Base-by-base conservation (phyloP, 1,284 basidiomycete genomes). In the Pterulicium gracile region DNA sequence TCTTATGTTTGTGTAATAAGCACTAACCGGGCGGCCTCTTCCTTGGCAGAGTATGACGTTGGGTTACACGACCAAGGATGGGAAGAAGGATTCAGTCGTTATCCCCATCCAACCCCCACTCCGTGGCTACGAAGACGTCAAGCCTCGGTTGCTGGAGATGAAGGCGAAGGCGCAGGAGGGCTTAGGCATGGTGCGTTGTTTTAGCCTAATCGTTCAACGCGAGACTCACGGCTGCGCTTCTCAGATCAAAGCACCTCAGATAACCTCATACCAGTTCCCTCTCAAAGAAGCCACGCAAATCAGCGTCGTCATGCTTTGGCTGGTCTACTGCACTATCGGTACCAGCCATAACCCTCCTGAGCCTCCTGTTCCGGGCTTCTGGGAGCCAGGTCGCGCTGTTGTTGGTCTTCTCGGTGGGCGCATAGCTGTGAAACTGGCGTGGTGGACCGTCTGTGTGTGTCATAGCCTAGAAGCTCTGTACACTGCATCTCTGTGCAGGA, bases 71-170 rank as follows among this genome's bases (percentile, higher is more conserved):
- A 58, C 76, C 43, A 75, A 75, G 53, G 58, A 59, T 24, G 69
- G 72, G 2, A 55, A 63, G 10, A 72, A 70, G 56, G 69, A 71
- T 48, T 65, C 67, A 15, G 72, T 82, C 1, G 60, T 60, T 3
- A 70, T 88, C 13, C 58, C 61, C 4, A 79, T 89, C 45, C 73
- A 83, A 24, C 86, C 86, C 1, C 82, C 81, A 1, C 65, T 89
- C 23, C 55, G 65, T 3, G 77, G 80, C 1, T 88, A 88, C 56
- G 79, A 85, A 1, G 84, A 86, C 45, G 85, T 88, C 24, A 88
- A 88, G 56, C 83, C 84, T 3, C 75, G 86, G 14, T 60, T 89
- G 18, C 65, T 88, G 27, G 66, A 70, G 45, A 87, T 87, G 84
- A 85, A 84, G 58, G 74, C 73, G 0, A 67, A 81, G 23, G 80